phyloP scores from a whole-genome alignment of 2,329 filamentous ascomycete genomes.

The Chaetoscypha palmicola region DNA sequence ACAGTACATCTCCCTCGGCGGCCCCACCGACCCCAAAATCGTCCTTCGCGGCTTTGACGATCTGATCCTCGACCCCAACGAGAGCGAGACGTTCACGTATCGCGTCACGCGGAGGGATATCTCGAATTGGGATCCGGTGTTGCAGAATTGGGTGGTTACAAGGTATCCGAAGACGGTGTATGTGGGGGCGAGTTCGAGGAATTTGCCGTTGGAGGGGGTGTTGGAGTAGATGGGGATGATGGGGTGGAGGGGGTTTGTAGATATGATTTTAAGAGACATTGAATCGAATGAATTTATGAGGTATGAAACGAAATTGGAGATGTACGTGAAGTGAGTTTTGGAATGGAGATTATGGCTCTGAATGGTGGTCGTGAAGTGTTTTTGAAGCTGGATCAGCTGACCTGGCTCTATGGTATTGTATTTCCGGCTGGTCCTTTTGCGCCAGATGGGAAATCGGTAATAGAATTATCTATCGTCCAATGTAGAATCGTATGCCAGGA shows the following conservation, averaged over 20 bases:
- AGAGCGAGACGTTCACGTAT: slow-evolving; percentile 58
- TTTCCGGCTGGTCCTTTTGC: too few species aligned
- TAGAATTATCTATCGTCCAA: too few species aligned
- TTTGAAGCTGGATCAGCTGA: too few species aligned
- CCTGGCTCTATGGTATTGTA: too few species aligned
- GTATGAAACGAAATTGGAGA: too few species aligned
- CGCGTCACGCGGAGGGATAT: slow-evolving; percentile 74
- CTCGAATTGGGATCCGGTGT: slow-evolving; percentile 72
- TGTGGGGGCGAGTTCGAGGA: slow-evolving; percentile 26
- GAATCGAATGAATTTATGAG: too few species aligned
- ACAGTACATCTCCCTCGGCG: slow-evolving; percentile 73
- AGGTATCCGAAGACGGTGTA: slow-evolving; percentile 27
- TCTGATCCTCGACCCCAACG: slow-evolving; percentile 60
- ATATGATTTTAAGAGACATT: too few species aligned
- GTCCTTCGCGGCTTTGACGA: slow-evolving; percentile 78
- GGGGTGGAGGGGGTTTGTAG: background rate
- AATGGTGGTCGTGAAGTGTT: too few species aligned
- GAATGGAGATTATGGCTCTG: too few species aligned
- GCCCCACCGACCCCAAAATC: slow-evolving; percentile 58
- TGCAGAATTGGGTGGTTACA: slow-evolving; percentile 71
- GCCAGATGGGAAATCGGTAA: too few species aligned
- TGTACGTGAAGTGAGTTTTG: too few species aligned
- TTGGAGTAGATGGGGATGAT: slow-evolving; percentile 1
- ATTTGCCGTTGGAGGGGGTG: slow-evolving; percentile 17
- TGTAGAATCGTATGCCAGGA: too few species aligned